Conservation (phyloP, 1,139 yeast genomes). For the Pichia norvegensis region DNA sequence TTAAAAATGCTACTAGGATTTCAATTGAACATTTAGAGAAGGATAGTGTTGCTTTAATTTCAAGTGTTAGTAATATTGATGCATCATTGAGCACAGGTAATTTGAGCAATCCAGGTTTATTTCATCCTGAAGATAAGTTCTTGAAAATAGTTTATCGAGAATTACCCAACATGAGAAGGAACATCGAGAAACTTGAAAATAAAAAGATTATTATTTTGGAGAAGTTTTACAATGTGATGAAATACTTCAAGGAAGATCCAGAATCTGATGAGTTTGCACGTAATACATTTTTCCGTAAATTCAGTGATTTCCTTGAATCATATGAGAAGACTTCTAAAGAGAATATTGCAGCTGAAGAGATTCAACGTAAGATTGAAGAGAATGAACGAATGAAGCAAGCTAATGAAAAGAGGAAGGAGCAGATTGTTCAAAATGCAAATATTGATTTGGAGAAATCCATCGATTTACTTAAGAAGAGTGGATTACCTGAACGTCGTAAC, state of each 20-base stretch:
- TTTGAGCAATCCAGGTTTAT: slow-evolving; percentile 63
- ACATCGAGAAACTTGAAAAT: slow-evolving; percentile 55
- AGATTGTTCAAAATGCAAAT: slow-evolving; percentile 30
- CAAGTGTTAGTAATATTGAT: slow-evolving; percentile 58
- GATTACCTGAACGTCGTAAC: slow-evolving; percentile 41
- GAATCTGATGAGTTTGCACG: slow-evolving; percentile 55
- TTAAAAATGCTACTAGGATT: slow-evolving; percentile 52
- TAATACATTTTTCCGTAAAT: slow-evolving; percentile 65
- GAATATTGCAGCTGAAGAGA: slow-evolving; percentile 72
- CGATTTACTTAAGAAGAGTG: slow-evolving; percentile 67
- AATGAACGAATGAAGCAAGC: slow-evolving; percentile 59
- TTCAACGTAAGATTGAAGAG: slow-evolving; percentile 66
- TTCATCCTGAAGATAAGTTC: slow-evolving; percentile 67
- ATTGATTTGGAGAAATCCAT: slow-evolving; percentile 65
- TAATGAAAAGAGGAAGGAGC: slow-evolving; percentile 28
- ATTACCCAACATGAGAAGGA: slow-evolving; percentile 61
- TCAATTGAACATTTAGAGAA: slow-evolving; percentile 59
- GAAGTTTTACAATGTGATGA: slow-evolving; percentile 65
- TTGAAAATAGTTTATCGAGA: slow-evolving; percentile 55
- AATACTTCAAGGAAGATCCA: slow-evolving; percentile 71
- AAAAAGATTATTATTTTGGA: slow-evolving; percentile 56
- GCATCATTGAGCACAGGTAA: slow-evolving; percentile 69
- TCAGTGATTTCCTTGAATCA: slow-evolving; percentile 65
- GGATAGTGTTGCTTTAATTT: slow-evolving; percentile 54
- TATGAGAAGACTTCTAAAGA: slow-evolving; percentile 74